Evolutionary conservation across 495 filamentous ascomycete species (phyloP).

Genomic region (Niebla homalea): DNA sequence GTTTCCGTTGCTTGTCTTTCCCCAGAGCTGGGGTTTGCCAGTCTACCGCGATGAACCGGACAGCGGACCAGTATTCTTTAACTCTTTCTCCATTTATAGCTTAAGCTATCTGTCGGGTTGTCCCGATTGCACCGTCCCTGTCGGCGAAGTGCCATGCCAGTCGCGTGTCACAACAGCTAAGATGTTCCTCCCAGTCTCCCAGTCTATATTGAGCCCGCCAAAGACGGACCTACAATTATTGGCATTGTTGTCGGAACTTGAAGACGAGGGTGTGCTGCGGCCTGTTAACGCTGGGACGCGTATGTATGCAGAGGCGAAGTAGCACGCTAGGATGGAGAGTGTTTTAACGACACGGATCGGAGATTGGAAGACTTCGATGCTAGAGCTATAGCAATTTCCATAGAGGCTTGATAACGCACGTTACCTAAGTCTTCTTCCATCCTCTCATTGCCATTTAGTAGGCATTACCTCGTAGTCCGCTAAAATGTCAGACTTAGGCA

Average conservation of each 20-base stretch:
- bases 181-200: slow-evolving; percentile 29
- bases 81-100: slow-evolving; percentile 13
- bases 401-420: too few species aligned
- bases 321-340: background rate
- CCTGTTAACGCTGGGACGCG: background rate
- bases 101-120: slow-evolving; percentile 16
- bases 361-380: too few species aligned
- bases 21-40: slow-evolving; percentile 13
- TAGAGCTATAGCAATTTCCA: background rate
- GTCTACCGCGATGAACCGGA: slow-evolving; percentile 13
- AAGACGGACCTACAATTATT: slow-evolving; percentile 1
- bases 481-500: too few species aligned
- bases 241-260: slow-evolving; percentile 3
- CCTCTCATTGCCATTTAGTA: too few species aligned
- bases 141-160: slow-evolving; percentile 24
- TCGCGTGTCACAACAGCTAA: slow-evolving; percentile 26
- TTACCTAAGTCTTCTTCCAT: too few species aligned
- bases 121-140: slow-evolving; percentile 15
- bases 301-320: background rate
- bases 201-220: slow-evolving; percentile 4
- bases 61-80: slow-evolving; percentile 6
- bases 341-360: background rate
- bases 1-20: slow-evolving; percentile 15
- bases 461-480: too few species aligned
- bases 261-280: slow-evolving; percentile 2